These are phyloP conservation scores for Amaranthus hypochondriacus DNA, from an alignment of 148 eudicot species.

Conservation along the genomic window DNA sequence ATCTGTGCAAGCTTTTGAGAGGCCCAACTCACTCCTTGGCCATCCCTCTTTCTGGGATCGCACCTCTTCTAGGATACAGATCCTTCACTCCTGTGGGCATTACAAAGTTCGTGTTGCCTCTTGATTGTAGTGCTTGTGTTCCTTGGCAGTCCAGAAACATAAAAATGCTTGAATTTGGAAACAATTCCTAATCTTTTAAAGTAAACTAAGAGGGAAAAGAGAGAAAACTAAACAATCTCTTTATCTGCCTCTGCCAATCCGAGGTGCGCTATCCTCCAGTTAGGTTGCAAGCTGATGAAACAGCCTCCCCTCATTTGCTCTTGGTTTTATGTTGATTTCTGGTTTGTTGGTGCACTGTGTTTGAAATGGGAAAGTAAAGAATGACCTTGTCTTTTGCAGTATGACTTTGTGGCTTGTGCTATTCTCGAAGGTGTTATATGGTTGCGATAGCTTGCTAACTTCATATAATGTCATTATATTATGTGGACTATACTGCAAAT, in stretches of 20 bases:
- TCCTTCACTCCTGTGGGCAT: not conserved
- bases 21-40: not conserved
- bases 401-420: not conserved
- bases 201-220: not conserved
- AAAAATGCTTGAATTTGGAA: not conserved
- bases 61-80: not conserved
- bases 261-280: not conserved
- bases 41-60: not conserved
- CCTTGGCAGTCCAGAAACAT: not conserved
- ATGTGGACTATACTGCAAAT: not conserved
- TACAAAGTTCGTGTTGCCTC: not conserved
- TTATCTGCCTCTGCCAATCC: not conserved
- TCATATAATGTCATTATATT: not conserved
- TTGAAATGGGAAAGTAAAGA: not conserved
- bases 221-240: not conserved
- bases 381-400: not conserved
- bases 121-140: not conserved
- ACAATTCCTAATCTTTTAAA: not conserved
- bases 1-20: not conserved
- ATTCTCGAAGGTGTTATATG: not conserved
- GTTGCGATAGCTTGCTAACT: not conserved
- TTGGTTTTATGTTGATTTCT: not conserved
- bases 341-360: no score
- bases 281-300: not conserved
- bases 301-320: not conserved